Percentiles rank a stretch among this genome's conserved stretches.
Conservation (phyloP, 2,329 filamentous ascomycete species). For the Claviceps pusilla region DNA sequence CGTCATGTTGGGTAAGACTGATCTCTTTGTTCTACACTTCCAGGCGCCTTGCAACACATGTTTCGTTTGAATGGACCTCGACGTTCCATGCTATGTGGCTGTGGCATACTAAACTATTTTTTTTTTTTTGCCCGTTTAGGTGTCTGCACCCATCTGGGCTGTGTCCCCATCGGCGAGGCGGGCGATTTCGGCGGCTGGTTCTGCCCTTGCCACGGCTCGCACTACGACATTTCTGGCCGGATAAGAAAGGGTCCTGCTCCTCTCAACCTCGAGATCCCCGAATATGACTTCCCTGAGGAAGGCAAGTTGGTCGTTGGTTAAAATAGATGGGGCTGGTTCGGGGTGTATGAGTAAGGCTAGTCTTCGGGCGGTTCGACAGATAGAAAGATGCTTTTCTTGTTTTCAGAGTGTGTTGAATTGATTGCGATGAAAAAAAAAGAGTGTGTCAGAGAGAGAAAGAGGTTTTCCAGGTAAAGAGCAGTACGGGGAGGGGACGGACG, state of each 20-base stretch:
- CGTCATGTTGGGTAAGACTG: constrained; percentile 72
- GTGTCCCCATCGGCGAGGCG: constrained; percentile 96
- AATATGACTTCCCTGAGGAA: constrained; percentile 86
- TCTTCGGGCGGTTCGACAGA: constrained; percentile 2
- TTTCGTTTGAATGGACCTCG: not conserved
- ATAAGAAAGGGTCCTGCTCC: constrained; percentile 95
- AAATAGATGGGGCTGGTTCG: constrained; percentile 10
- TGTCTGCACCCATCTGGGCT: constrained; percentile 98
- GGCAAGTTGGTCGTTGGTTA: constrained; percentile 87
- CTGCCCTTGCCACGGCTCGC: constrained; percentile 99
- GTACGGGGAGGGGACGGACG: constrained; percentile 4
- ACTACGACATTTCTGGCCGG: constrained; percentile 99
- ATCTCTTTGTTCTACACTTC: not conserved
- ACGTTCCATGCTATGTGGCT: not conserved
- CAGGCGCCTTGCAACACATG: not conserved
- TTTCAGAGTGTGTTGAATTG: not conserved
- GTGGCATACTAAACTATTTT: not conserved
- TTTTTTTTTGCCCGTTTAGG: constrained; percentile 31
- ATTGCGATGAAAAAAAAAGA: constrained; percentile 7
- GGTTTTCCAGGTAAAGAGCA: constrained; percentile 1
- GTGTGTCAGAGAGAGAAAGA: not conserved
- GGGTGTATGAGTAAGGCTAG: constrained; percentile 10
- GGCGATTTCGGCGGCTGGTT: constrained; percentile 99
- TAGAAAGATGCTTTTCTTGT: constrained; percentile 6
- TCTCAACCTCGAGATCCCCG: constrained; percentile 89